Evolutionary conservation across 805 yeast species (phyloP), one percentile per base, ranked within the genome.

Genomic region (Nakazawaea siamensis): DNA sequence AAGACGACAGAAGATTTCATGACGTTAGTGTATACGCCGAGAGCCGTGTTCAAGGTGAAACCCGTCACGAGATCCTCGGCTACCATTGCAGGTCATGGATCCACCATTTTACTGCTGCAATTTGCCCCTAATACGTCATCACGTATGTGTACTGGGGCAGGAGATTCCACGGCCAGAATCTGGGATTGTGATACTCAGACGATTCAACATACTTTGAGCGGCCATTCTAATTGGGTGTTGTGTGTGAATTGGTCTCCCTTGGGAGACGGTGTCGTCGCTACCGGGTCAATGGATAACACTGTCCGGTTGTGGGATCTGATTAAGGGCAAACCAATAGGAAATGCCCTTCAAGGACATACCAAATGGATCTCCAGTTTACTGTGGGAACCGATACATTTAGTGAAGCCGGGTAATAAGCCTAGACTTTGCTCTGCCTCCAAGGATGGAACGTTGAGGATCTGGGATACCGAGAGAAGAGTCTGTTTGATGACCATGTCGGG

Each of bases 111-210:
- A 44, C 84, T 96, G 40, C 81, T 92, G 27, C 88, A 83, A 43
- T 92, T 92, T 68, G 94, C 98, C 2, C 98, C 98, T 20, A 70
- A 82, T 49, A 79, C 88, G 13, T 74, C 90, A 13, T 69, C 88
- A 2, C 66, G 84, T 46, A 76, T 88, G 80, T 92, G 84, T 27
- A 82, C 97, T 0, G 98, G 98, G 24, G 85, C 96, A 5, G 98
- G 98, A 29, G 98, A 92, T 57, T 74, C 80, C 24, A 88, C 97
- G 7, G 97, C 97, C 2, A 68, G 97, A 52, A 73, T 90, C 31
- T 92, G 98, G 98, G 97, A 88, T 58, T 83, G 95, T 56, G 80
- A 86, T 48, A 88, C 97, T 0, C 92, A 85, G 46, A 92, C 98
- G 0, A 95, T 96, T 7, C 63, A 79, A 51, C 70, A 75, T 42